Evolutionary conservation across 1,284 basidiomycete genomes (phyloP).

Genomic region (Boletus sp.): DNA sequence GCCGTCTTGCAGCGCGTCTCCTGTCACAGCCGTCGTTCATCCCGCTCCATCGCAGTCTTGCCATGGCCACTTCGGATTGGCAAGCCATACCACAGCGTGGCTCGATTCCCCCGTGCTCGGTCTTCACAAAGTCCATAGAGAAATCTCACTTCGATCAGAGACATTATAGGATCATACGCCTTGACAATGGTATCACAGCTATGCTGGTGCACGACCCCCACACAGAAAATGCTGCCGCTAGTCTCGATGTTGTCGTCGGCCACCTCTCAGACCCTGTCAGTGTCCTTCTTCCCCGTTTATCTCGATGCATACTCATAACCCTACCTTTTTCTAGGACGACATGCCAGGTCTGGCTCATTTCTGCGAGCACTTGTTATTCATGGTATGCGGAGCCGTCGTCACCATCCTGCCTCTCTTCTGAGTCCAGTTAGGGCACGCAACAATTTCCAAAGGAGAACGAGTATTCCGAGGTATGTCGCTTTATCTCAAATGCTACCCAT

Average conservation of each 20-base stretch:
- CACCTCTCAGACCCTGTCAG: conserved; percentile 91
- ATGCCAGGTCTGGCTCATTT: conserved; percentile 90
- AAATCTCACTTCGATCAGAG: conserved; percentile 77
- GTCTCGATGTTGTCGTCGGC: conserved; percentile 92
- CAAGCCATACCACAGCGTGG: conserved; percentile 16
- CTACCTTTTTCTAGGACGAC: conserved; percentile 52
- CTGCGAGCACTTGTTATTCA: conserved; percentile 94
- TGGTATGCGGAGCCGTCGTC: conserved; percentile 51
- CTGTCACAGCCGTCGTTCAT: background rate
- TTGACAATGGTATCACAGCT: conserved; percentile 86
- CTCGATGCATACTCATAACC: background rate
- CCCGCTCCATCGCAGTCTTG: conserved; percentile 16
- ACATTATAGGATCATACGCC: conserved; percentile 76
- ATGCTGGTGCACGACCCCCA: conserved; percentile 83
- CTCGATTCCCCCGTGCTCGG: conserved; percentile 40
- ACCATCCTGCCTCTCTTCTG: conserved; percentile 2
- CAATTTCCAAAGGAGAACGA: conserved; percentile 91
- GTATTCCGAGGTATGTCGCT: conserved; percentile 66
- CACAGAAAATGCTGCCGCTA: conserved; percentile 94
- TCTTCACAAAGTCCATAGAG: conserved; percentile 67
- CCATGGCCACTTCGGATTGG: conserved; percentile 27
- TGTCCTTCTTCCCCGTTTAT: conserved; percentile 12
- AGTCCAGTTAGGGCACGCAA: conserved; percentile 58
- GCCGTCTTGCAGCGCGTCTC: conserved; percentile 7
- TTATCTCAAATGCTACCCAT: background rate